Evolutionary conservation across 768 basidiomycete genomes (phyloP), one percentile per base, ranked within the genome.

Genomic region (Podaxis mareebaensis): DNA sequence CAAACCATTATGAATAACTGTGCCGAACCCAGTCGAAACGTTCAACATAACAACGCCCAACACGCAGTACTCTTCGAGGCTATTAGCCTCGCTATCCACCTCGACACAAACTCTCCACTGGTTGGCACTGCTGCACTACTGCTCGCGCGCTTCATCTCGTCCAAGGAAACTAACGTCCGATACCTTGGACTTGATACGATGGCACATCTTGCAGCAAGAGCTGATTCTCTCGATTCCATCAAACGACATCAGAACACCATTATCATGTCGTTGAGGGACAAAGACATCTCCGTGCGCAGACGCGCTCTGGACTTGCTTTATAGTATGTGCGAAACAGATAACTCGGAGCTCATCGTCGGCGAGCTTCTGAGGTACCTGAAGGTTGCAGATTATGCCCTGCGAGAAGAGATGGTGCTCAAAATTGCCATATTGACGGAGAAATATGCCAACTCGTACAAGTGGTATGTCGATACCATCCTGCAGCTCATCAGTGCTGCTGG

Each of bases 341-440:
- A 98, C 75, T 93, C 96, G 4, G 95, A 97, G 73, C 79, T 93
- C 65, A 95, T 99, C 69, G 97, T 99, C 38, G 96, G 92, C 40
- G 96, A 99, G 75, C 83, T 99, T 17, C 79, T 99, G 60, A 87
- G 92, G 61, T 99, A 98, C 75, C 85, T 99, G 63, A 88, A 87
- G 72, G 87, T 97, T n/a, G 97, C 97, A 6, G 97, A 99, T 75
- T 99, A 98, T 69, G 95, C 90, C 15, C 81, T 99, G 36, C 84
- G 97, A 49, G 97, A 99, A 77, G 96, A 99, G 76, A 95, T 99
- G 96, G 97, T 99, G 1, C 82, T 99, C 60, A 99, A 99, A 76
- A 96, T 99, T 61, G 97, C 97, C 46, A 96, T 99, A 66, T 81
- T 98, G 64, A 99, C 97, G n/a, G 97, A 99, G 74, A 94, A 97